These are phyloP conservation scores for Elaeis guineensis DNA, from an alignment of 176 grass and related monocot species.

Conservation along the genomic window DNA sequence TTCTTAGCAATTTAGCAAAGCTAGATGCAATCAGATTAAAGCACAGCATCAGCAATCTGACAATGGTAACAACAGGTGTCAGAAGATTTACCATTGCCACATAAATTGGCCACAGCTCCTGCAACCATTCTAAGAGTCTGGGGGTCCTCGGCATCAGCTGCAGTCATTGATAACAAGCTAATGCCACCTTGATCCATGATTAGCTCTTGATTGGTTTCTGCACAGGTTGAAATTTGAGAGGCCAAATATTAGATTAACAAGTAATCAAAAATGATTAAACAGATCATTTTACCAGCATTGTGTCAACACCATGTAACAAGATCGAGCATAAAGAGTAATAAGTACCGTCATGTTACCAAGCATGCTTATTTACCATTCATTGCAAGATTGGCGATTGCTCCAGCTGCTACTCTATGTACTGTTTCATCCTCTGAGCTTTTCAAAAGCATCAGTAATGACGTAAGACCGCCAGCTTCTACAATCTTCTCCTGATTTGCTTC, in stretches of 20 bases:
- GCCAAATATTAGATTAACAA: not conserved
- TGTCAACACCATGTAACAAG: too few species aligned
- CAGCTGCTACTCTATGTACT: conserved; percentile 82
- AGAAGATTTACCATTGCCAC: conserved; percentile 78
- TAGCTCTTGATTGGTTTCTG: conserved; percentile 99
- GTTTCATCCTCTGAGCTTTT: conserved; percentile 97
- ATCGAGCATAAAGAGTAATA: too few species aligned
- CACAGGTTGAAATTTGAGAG: conserved; percentile 14
- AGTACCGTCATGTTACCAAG: too few species aligned
- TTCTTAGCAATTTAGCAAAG: too few species aligned
- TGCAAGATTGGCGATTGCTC: conserved; percentile 99
- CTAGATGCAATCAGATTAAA: too few species aligned
- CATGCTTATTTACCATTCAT: conserved; percentile 70
- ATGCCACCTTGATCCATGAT: conserved; percentile 95
- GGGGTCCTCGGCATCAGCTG: conserved; percentile 90
- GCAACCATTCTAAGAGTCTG: conserved; percentile 99
- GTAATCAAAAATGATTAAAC: not conserved
- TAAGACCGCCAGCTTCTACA: conserved; percentile 93
- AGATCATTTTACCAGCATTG: too few species aligned
- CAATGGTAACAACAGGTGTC: not conserved
- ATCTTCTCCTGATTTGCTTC: conserved; percentile 99
- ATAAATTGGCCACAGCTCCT: conserved; percentile 97
- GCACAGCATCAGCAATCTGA: too few species aligned
- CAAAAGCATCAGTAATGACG: conserved; percentile 78
- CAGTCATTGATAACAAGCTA: conserved; percentile 82